Evolutionary conservation across 2,329 filamentous ascomycete genomes (phyloP), one percentile per base, ranked within the genome.

Genomic region (Colletotrichum caudatum): DNA sequence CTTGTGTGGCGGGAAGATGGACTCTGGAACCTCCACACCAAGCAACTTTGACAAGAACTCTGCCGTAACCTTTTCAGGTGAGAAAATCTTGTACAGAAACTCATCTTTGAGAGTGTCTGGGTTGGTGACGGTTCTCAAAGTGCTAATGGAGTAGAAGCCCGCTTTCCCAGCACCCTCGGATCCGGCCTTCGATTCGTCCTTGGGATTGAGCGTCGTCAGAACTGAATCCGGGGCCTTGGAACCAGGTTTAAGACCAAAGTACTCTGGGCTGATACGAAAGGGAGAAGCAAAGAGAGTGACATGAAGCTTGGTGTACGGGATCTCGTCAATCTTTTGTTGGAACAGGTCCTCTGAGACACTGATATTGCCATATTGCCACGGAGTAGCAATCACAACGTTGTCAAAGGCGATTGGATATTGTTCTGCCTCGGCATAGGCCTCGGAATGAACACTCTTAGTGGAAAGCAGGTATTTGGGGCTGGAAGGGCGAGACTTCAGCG

Each of bases 211-310:
- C 0, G 95, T 98, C 0, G 96, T 98, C 64, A 98, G 89, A 58
- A 99, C 88, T 26, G 89, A 90, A 71, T 89, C 90, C 0, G 96
- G 96, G 0, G 92, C 89, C 20, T 83, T 79, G 39, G 84, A 81
- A n/a, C 82, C 86, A 0, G 86, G 79, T 2, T 84, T 77, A 1
- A 97, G 85, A 67, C 89, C 89, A 84, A 98, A 98, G 78, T 90
- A 94, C 3, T 80, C 80, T 0, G 92, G 87, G 26, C 89, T 91
- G n/a, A 97, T 87, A n/a, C 83, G 86, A 75, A 91, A 89, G 0
- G 93, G 90, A 0, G 94, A 93, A 0, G 95, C 87, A 77, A 99
- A 95, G 0, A 98, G 88, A 0, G 95, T 98, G 64, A 98, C 95
- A 77, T 98, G 92, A 0, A 98, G 87, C 59, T 89, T 88, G 3